Evolutionary conservation across 2,329 filamentous ascomycete genomes (phyloP), one percentile per base, ranked within the genome.

Genomic region (Chalaropsis thielavioides): DNA sequence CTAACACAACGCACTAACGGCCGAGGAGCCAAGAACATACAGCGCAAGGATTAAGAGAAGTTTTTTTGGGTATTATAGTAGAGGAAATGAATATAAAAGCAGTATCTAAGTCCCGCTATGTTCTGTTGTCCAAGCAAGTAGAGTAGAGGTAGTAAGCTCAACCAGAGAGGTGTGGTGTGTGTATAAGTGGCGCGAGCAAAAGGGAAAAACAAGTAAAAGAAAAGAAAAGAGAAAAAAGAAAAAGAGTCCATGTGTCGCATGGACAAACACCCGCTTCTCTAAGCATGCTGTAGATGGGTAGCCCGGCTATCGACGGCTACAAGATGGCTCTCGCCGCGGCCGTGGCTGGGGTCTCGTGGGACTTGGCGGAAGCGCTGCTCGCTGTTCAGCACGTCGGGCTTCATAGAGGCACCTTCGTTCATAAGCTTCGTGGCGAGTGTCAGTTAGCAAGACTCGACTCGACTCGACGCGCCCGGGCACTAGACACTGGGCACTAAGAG

Each of bases 381-480:
- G 22, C 62, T 64, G 11, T 51, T 58, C 7, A 64, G 62, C 19
- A 64, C 11, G 10, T 64, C 54, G 35, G 62, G 62, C 6, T 64
- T 64, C 54, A 64, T 64, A 4, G 54, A 51, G 35, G 63, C 63
- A 7, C 63, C 63, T 56, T 64, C 63, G 17, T 64, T 64, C 43
- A 61, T 60, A n/a, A 64, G 54, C 62, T 64, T 5, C 13, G 11
- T 2, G 3, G 31, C 31, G 31, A 31, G 31, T 31, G 31, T 31
- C 31, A 6, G 31, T 31, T 6, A 31, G 31, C 31, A 31, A 31
- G 31, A 31, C 31, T 31, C 31, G 31, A 31, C 2, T 31, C 31
- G 31, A 31, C 31, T 31, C 6, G 31, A 31, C 3, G 2, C 6
- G 31, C 6, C 31, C 31, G 31, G 31, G 31, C 3, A 31, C 31